phyloP scores from a whole-genome alignment of 2,329 filamentous ascomycete genomes.

The Lachnellula occidentalis region DNA sequence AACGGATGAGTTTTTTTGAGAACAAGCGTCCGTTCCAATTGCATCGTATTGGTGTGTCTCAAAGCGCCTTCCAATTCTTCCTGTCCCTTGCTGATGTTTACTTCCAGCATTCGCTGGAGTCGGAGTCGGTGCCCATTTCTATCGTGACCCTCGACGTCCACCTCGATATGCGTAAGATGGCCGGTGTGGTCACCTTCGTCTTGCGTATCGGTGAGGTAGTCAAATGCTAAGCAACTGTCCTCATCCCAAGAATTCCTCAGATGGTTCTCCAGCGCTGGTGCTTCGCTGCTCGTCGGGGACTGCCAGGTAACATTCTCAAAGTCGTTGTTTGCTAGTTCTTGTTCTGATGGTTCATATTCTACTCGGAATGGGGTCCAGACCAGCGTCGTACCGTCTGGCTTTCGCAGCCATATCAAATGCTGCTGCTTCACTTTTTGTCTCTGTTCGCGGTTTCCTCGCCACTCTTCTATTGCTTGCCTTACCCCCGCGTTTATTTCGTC shows the following conservation, averaged over 20 bases:
- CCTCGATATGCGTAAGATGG: not conserved
- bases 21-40: not conserved
- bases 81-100: not conserved
- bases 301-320: not conserved
- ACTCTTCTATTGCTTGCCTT: not conserved
- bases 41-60: not conserved
- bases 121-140: not conserved
- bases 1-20: not conserved
- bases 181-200: not conserved
- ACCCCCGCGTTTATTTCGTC: not conserved
- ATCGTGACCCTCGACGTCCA: slow-evolving; percentile 1
- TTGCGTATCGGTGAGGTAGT: not conserved
- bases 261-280: not conserved
- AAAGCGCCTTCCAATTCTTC: not conserved
- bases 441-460: not conserved
- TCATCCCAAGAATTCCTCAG: not conserved
- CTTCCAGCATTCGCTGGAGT: not conserved
- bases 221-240: not conserved
- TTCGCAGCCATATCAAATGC: not conserved
- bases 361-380: not conserved
- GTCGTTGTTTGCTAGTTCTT: not conserved
- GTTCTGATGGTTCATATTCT: not conserved
- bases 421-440: not conserved
- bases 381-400: not conserved
- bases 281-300: not conserved